Evolutionary conservation across 2,329 filamentous ascomycete genomes (phyloP).

Genomic region (Alternaria burnsii): DNA sequence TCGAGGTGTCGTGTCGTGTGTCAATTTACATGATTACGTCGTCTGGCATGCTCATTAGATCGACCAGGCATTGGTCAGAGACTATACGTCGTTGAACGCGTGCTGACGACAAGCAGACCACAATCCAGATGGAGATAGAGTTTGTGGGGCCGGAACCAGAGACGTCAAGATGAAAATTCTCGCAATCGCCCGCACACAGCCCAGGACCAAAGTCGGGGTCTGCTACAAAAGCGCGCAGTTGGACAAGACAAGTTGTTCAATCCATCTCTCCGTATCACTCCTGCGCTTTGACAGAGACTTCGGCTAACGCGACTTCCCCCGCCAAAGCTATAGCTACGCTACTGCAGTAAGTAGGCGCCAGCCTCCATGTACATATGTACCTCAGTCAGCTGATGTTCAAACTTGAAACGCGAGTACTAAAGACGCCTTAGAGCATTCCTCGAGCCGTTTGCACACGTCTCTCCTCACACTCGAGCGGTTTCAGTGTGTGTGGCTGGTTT

Average conservation of each 20-base stretch:
- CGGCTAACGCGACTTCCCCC: conserved; percentile 8
- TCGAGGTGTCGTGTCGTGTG: conserved; percentile 23
- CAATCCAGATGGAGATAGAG: conserved; percentile 1
- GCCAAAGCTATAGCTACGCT: conserved; percentile 4
- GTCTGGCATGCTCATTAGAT: conserved; percentile 1
- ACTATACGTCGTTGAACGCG: conserved; percentile 6
- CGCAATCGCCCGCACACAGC: conserved; percentile 1
- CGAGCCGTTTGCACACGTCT: conserved; percentile 6
- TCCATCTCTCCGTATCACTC: background rate
- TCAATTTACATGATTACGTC: conserved; percentile 8
- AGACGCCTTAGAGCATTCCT: background rate
- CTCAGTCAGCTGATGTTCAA: conserved; percentile 4
- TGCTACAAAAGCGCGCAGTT: conserved; percentile 1
- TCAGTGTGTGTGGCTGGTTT: conserved; percentile 14
- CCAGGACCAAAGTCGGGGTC: background rate
- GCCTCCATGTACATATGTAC: conserved; percentile 1
- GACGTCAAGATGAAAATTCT: conserved; percentile 7
- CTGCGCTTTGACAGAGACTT: conserved; percentile 7
- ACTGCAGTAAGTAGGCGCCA: conserved; percentile 5
- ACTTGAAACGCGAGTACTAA: conserved; percentile 1
- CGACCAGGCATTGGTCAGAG: background rate
- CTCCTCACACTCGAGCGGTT: conserved; percentile 10
- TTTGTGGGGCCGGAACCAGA: conserved; percentile 19
- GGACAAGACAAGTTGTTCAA: background rate
- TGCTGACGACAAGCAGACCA: conserved; percentile 27